Percentiles rank a stretch among this genome's conserved stretches.
These are phyloP conservation scores for Candida arabinofermentans DNA, from an alignment of 805 yeast species.

Conservation along the genomic window DNA sequence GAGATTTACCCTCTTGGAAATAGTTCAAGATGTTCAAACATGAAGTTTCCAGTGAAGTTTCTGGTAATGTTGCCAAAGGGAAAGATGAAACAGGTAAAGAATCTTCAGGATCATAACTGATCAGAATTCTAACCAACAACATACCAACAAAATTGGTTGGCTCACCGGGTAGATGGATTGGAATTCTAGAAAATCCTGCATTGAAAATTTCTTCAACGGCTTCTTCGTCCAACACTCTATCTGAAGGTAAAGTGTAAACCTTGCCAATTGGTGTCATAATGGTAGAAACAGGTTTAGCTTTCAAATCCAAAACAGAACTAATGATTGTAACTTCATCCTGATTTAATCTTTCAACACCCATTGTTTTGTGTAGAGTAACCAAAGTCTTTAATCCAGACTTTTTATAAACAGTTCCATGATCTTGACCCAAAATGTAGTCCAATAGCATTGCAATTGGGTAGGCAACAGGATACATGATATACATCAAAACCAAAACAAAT, in stretches of 20 bases:
- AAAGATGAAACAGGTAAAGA: conserved; percentile 87
- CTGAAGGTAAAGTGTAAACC: conserved; percentile 85
- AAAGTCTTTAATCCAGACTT: conserved; percentile 90
- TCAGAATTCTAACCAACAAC: conserved; percentile 87
- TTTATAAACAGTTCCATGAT: conserved; percentile 92
- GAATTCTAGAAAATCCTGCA: conserved; percentile 93
- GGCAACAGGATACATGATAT: conserved; percentile 85
- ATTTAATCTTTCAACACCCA: conserved; percentile 92
- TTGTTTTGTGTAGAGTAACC: conserved; percentile 87
- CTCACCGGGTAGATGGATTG: conserved; percentile 86
- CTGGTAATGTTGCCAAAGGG: conserved; percentile 95
- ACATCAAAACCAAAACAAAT: conserved; percentile 81
- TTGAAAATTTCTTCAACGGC: conserved; percentile 87
- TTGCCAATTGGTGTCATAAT: conserved; percentile 95
- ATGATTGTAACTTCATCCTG: conserved; percentile 96
- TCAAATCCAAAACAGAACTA: conserved; percentile 87
- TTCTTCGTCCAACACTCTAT: conserved; percentile 73
- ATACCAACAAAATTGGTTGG: conserved; percentile 91
- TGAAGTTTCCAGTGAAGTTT: conserved; percentile 86
- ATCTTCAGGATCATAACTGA: conserved; percentile 96
- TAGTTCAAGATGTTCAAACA: conserved; percentile 91
- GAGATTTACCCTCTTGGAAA: conserved; percentile 97
- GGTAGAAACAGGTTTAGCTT: conserved; percentile 79
- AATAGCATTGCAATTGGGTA: conserved; percentile 82
- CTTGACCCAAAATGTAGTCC: conserved; percentile 85